Conservation (phyloP, 2,329 filamentous ascomycete genomes). For the Pseudogymnoascus sp. region DNA sequence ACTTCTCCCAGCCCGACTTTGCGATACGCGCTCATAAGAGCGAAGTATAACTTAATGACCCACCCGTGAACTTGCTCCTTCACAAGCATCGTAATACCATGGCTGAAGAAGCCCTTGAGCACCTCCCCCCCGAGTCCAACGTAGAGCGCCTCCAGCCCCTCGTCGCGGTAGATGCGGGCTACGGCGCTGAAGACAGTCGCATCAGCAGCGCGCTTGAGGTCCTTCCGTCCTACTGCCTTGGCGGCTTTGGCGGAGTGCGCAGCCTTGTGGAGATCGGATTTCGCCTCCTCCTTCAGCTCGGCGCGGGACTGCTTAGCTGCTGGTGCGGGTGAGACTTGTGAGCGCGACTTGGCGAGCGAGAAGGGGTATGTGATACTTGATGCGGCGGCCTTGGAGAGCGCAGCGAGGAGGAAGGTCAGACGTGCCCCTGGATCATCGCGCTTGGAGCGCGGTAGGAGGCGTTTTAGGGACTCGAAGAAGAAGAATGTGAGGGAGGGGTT, state of each 20-base stretch:
- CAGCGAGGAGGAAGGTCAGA: constrained; percentile 59
- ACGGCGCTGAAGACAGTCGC: constrained; percentile 56
- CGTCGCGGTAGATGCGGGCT: constrained; percentile 45
- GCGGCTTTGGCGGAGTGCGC: constrained; percentile 27
- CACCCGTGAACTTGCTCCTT: constrained; percentile 69
- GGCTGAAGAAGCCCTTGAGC: constrained; percentile 73
- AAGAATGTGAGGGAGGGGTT: constrained; percentile 85
- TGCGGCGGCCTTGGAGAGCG: constrained; percentile 68
- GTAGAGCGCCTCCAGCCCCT: constrained; percentile 64
- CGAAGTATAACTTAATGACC: constrained; percentile 64
- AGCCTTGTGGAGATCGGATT: constrained; percentile 20
- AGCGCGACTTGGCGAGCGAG: constrained; percentile 71
- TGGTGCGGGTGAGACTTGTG: constrained; percentile 50
- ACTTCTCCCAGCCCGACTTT: constrained; percentile 31
- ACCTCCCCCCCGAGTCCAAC: constrained; percentile 69
- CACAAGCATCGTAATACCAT: constrained; percentile 79
- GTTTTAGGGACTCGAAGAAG: constrained; percentile 63
- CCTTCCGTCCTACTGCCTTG: constrained; percentile 15
- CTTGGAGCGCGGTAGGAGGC: constrained; percentile 45
- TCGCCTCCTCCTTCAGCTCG: constrained; percentile 22
- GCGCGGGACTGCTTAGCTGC: constrained; percentile 24
- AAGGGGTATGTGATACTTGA: constrained; percentile 76
- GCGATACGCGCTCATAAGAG: constrained; percentile 42
- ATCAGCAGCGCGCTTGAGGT: constrained; percentile 22
- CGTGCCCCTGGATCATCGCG: constrained; percentile 43